Percentiles rank a stretch among this genome's conserved stretches.
phyloP scores from a whole-genome alignment of 176 grass and related monocot species.

The Pharus latifolius region DNA sequence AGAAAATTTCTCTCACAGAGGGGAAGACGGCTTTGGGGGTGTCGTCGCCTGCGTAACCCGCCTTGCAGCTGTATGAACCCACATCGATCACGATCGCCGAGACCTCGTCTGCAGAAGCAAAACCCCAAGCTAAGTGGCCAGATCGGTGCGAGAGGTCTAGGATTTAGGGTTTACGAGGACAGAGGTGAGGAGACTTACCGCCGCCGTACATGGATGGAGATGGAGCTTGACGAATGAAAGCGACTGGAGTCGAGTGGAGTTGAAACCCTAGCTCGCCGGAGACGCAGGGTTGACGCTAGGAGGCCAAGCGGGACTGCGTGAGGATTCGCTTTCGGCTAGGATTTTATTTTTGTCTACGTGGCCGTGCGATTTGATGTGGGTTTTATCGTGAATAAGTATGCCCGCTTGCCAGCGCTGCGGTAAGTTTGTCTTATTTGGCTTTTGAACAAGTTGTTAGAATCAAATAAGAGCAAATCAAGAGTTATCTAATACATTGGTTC shows the following conservation, averaged over 20 bases:
- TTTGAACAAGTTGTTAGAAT: too few species aligned
- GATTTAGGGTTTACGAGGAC: constrained; percentile 24
- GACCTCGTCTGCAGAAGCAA: constrained; percentile 61
- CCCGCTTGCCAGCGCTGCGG: too few species aligned
- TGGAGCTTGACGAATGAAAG: background rate
- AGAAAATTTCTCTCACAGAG: constrained; percentile 44
- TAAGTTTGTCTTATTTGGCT: too few species aligned
- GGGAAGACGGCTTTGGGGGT: constrained; percentile 94
- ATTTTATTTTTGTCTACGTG: background rate
- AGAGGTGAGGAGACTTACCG: constrained; percentile 41
- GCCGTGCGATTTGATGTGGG: background rate
- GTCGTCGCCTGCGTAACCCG: constrained; percentile 94
- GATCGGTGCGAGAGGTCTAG: constrained; percentile 6
- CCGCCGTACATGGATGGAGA: constrained; percentile 83
- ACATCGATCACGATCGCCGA: constrained; percentile 96
- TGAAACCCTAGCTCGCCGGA: constrained; percentile 47
- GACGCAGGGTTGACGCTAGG: background rate
- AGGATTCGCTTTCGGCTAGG: background rate
- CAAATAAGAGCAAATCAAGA: too few species aligned
- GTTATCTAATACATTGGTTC: too few species aligned
- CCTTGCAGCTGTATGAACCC: constrained; percentile 97
- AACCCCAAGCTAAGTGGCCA: background rate
- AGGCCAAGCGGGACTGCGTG: background rate
- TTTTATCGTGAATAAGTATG: too few species aligned
- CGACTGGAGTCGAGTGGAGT: background rate